A percentile compares a stretch with the other conserved stretches of the same genome.
Evolutionary conservation across 305 asterid genomes (phyloP).

Genomic region (Fraxinus xanthoxyloides): DNA sequence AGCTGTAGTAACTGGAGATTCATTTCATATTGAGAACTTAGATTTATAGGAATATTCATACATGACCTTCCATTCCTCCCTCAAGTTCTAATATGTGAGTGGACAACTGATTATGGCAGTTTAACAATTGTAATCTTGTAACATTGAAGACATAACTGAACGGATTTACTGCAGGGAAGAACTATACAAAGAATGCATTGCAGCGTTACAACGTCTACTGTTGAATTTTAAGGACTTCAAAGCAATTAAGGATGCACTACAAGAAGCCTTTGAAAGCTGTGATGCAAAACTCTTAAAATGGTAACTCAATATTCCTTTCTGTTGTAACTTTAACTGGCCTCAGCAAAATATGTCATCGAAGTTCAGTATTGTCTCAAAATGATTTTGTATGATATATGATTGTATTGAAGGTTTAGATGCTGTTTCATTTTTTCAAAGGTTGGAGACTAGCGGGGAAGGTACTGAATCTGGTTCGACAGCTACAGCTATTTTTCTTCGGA

Average conservation of each 20-base stretch:
- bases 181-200: slow-evolving; percentile 70
- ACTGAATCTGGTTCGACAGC: slow-evolving; percentile 93
- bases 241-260: slow-evolving; percentile 55
- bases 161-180: slow-evolving; percentile 61
- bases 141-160: background rate
- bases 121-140: background rate
- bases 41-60: background rate
- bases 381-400: slow-evolving; percentile 39
- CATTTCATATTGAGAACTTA: background rate
- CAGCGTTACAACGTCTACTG: slow-evolving; percentile 63
- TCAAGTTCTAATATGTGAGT: background rate
- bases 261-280: slow-evolving; percentile 67
- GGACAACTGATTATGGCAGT: background rate
- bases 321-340: background rate
- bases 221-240: slow-evolving; percentile 55
- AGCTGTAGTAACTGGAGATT: background rate
- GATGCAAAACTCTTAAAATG: slow-evolving; percentile 70
- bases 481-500: slow-evolving; percentile 62
- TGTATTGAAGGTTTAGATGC: slow-evolving; percentile 59
- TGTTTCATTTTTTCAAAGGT: slow-evolving; percentile 86
- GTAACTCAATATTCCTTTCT: slow-evolving; percentile 36
- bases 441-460: slow-evolving; percentile 63
- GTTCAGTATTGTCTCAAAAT: slow-evolving; percentile 28
- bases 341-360: slow-evolving; percentile 2
- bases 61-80: background rate